A percentile compares a stretch with the other conserved stretches of the same genome.
Evolutionary conservation across 2,329 filamentous ascomycete species (phyloP).

Genomic region (Hypocreales sp.): DNA sequence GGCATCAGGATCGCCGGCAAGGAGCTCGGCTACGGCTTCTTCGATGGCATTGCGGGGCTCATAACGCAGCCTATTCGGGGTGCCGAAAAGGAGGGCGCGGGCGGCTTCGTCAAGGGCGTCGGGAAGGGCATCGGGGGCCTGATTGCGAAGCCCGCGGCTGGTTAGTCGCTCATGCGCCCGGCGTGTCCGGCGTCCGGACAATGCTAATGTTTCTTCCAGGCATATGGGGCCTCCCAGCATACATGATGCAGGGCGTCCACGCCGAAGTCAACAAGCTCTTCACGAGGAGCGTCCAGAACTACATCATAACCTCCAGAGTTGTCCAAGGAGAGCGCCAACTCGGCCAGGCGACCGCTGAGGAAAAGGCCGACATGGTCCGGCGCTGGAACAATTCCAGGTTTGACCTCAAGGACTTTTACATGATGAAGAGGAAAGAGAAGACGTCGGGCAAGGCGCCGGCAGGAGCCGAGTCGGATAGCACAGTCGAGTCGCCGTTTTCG

Average conservation of each 20-base stretch:
- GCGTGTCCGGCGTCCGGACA: too few species aligned
- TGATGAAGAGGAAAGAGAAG: slow-evolving; percentile 31
- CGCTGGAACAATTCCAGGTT: slow-evolving; percentile 47
- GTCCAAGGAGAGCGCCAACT: slow-evolving; percentile 60
- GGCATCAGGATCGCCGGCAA: slow-evolving; percentile 66
- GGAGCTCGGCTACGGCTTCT: slow-evolving; percentile 63
- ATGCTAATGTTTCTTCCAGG: slow-evolving; percentile 19
- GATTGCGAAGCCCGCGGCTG: slow-evolving; percentile 68
- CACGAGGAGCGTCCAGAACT: slow-evolving; percentile 57
- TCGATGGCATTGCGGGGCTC: slow-evolving; percentile 67
- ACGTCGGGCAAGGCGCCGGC: slow-evolving; percentile 17
- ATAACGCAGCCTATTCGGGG: slow-evolving; percentile 61
- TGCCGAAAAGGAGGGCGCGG: slow-evolving; percentile 27
- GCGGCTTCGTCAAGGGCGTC: slow-evolving; percentile 61
- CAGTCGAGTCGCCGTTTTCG: slow-evolving; percentile 8
- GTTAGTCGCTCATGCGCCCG: slow-evolving; percentile 26
- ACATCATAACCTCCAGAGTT: slow-evolving; percentile 64
- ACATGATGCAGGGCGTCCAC: slow-evolving; percentile 69
- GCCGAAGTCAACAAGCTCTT: slow-evolving; percentile 60
- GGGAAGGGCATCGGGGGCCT: slow-evolving; percentile 74
- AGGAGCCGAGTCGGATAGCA: slow-evolving; percentile 2
- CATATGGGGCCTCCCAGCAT: slow-evolving; percentile 59
- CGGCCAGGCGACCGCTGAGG: slow-evolving; percentile 33
- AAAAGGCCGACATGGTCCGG: slow-evolving; percentile 47
- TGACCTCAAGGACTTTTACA: slow-evolving; percentile 45